Base-by-base conservation (phyloP, 345 rosid genomes). In the Toxicodendron radicans region DNA sequence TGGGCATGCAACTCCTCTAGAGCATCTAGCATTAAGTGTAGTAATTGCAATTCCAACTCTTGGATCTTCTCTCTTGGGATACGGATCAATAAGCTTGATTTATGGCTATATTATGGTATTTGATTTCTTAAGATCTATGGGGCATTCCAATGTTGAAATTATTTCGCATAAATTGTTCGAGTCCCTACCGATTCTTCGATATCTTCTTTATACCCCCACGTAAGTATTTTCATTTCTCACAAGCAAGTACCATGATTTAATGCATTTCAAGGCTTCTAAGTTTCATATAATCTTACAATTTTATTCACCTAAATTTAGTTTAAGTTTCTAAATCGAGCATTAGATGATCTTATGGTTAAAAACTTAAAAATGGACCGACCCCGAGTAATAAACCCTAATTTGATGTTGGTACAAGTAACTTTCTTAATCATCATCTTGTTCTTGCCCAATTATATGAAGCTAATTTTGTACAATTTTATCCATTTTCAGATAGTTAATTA, bases 151-250 rank as follows among this genome's bases (percentile, higher is more conserved):
- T 80, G 89, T 90, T 46, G 99, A 92, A 69, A 63, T 93, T 78
- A 80, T 92, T 75, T 86, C 99, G 7, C 75, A 90, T 68, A 79
- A 78, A 72, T 65, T 88, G 32, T 90, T 93, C 23, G 75, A 84
- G 71, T 64, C 32, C 32, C 74, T 92, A n/a, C 95, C 98, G 2
- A 72, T 89, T 81, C 79, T 91, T 18, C 81, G 85, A 83, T 92
- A 92, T 75, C 80, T 93, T 66, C 52, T 96, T 76, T 91, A 88
- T 65, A 96, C 98, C n/a, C 92, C 98, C 58, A 86, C 97, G 98
- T 93, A 84, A 88, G 95, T 77, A 32, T 53, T 4, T 16, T 32
- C 12, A 14, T 24, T 38, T 49, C 8, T 2, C 35, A 24, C 7
- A 10, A 13, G 38, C 70, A 38, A 38, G 5, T 10, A 17, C 23